Conservation (phyloP, 352 stramenopile genomes). For the Globisporangium heterothallicum region DNA sequence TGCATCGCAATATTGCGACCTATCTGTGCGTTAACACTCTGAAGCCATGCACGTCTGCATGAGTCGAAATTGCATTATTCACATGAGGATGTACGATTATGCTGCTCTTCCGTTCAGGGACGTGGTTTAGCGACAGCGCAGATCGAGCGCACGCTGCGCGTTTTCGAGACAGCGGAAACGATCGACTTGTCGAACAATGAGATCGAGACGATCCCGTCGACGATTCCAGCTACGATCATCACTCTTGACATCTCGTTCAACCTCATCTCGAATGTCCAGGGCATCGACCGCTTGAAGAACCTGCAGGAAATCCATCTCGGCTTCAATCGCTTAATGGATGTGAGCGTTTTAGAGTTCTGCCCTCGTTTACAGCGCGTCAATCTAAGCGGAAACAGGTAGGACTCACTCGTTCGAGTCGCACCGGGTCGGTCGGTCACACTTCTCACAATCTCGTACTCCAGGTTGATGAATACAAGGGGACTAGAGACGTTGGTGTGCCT, state of each 20-base stretch:
- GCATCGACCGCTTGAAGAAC: slow-evolving; percentile 55
- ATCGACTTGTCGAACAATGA: slow-evolving; percentile 78
- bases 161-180: slow-evolving; percentile 55
- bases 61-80: not conserved
- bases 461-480: slow-evolving; percentile 51
- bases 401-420: not conserved
- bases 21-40: slow-evolving; percentile 32
- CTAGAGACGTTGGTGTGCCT: slow-evolving; percentile 59
- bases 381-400: slow-evolving; percentile 63
- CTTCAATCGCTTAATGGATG: slow-evolving; percentile 61
- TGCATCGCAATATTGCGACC: slow-evolving; percentile 55
- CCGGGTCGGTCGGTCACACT: not conserved
- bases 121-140: slow-evolving; percentile 47
- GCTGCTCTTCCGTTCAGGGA: too few relatives aligned
- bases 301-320: slow-evolving; percentile 63
- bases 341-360: slow-evolving; percentile 62
- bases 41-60: not conserved
- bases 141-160: slow-evolving; percentile 54
- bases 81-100: too few relatives aligned
- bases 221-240: slow-evolving; percentile 37
- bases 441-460: slow-evolving; percentile 8
- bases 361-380: slow-evolving; percentile 52
- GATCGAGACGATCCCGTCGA: slow-evolving; percentile 49
- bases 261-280: slow-evolving; percentile 30
- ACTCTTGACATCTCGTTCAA: slow-evolving; percentile 75